phyloP scores from a whole-genome alignment of 169 alveolate genomes.

The Plasmodium coatneyi region DNA sequence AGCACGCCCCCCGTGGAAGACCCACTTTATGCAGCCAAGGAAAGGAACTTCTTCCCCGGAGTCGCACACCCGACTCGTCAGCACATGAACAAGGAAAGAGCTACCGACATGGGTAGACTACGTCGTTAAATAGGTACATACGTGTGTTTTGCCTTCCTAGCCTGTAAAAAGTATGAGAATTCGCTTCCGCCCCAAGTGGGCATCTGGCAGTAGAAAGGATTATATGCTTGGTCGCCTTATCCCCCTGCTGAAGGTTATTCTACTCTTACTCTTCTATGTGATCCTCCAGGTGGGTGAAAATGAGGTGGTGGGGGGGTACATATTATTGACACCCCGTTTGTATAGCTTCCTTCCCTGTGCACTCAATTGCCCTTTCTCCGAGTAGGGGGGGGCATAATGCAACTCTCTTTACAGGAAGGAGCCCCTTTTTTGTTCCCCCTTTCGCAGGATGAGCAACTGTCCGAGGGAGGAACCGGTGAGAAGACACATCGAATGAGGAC shows the following conservation, averaged over 20 bases:
- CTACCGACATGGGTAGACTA: neutral
- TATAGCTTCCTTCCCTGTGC: neutral
- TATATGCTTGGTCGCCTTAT: neutral
- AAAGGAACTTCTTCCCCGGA: neutral
- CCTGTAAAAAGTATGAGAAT: neutral
- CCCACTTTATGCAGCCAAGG: neutral
- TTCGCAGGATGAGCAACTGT: neutral
- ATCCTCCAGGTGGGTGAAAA: neutral
- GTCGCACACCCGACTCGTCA: neutral
- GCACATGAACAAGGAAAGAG: neutral
- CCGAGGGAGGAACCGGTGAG: neutral
- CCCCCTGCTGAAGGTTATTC: neutral
- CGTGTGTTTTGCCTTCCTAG: neutral
- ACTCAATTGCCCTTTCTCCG: neutral
- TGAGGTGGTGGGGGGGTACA: neutral
- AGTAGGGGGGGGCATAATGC: neutral
- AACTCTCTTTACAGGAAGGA: neutral
- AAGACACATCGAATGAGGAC: neutral
- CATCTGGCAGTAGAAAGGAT: neutral
- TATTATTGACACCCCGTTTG: neutral
- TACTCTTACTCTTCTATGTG: neutral
- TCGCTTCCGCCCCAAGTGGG: neutral
- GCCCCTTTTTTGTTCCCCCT: neutral
- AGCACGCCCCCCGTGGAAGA: no score
- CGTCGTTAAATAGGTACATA: neutral